Evolutionary conservation across 2,329 filamentous ascomycete species (phyloP), one percentile per base, ranked within the genome.

Genomic region (Keithomyces neogunnii): DNA sequence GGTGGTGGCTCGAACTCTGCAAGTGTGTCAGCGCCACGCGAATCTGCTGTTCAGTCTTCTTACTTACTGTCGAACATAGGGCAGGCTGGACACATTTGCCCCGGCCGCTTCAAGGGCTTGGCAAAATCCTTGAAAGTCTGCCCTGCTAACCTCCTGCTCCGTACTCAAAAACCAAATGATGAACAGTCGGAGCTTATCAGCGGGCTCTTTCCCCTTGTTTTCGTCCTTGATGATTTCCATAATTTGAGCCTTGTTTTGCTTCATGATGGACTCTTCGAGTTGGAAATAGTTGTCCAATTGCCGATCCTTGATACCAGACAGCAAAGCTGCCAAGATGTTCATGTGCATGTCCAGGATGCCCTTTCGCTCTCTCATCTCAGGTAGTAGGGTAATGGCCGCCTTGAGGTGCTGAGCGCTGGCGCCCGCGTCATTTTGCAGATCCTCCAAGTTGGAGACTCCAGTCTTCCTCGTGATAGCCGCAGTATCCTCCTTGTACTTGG

Each of bases 151-250:
- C 55, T 97, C 91, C 60, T 89, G 86, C 65, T 97, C 93, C 1
- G 89, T 95, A 66, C 89, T 96, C 50, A 99, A 73, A 70, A 88
- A 93, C 93, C 93, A 99, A 61, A 99, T 96, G 57, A 97, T 85
- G 68, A 99, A 99, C 10, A 97, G 72, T 42, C 93, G 82, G 31
- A 99, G 80, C 71, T 97, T 97, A 67, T 99, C 93, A 28, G 84
- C 73, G 2, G 93, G 83, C 47, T 95, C 81, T 44, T 82, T 88
- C 48, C 93, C 93, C 70, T 95, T 95, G 56, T 84, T 81, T 2
- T 78, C 69, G 58, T 93, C 88, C 59, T 85, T 89, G 63, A 99
- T 82, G 10, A 95, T 75, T 51, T 97, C 90, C 39, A 97, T 73
- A 53, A 97, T 85, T 66, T 97, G 91, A 2, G 84, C 74, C 69